Conservation (phyloP, 2,329 filamentous ascomycete species). For the Calonectria pauciramosa region DNA sequence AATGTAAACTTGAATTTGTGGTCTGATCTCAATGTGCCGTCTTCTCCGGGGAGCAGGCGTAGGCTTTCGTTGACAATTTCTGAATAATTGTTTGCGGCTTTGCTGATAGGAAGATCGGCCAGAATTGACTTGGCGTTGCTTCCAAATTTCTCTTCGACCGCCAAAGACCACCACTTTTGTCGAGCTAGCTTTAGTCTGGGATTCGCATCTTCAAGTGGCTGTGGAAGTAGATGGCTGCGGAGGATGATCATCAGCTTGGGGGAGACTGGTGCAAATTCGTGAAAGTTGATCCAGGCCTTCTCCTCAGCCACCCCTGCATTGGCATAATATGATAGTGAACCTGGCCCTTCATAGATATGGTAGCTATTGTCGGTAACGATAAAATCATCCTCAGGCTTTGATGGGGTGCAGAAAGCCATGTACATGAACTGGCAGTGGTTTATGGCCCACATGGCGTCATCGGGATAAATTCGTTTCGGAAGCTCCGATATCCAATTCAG, state of each 20-base stretch:
- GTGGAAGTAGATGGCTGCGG: conserved; percentile 34
- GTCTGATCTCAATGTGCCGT: not conserved
- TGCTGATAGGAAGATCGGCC: not conserved
- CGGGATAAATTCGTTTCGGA: conserved; percentile 36
- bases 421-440: conserved; percentile 40
- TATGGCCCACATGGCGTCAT: conserved; percentile 43
- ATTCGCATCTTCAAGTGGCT: conserved; percentile 38
- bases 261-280: conserved; percentile 48
- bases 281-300: conserved; percentile 31
- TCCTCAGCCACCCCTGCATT: conserved; percentile 27
- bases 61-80: not conserved
- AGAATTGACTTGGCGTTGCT: not conserved
- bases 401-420: conserved; percentile 47
- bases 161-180: not conserved
- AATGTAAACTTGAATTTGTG: not conserved
- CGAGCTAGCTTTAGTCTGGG: not conserved
- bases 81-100: not conserved
- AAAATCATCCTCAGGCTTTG: conserved; percentile 37
- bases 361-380: conserved; percentile 41
- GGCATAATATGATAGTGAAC: conserved; percentile 17
- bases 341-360: conserved; percentile 47
- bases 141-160: not conserved
- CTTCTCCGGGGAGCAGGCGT: not conserved
- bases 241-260: conserved; percentile 47
- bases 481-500: conserved; percentile 37